Evolutionary conservation across 2,329 filamentous ascomycete species (phyloP).

Genomic region (Aspergillus texensis): DNA sequence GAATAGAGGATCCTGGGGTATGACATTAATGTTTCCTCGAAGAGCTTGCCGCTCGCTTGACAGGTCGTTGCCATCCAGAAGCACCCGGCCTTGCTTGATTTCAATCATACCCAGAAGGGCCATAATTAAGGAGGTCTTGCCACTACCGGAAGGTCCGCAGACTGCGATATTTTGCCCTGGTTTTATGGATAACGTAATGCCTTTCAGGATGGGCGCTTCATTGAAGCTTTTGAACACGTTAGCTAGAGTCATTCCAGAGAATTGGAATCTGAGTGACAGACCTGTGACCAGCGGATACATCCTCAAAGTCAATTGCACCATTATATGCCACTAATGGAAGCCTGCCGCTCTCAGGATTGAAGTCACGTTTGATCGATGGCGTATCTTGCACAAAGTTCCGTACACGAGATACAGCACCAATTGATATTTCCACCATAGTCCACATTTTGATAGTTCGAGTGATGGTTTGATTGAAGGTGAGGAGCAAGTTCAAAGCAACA

Average conservation of each 20-base stretch:
- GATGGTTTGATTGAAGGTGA: slow-evolving; percentile 50
- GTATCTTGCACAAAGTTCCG: slow-evolving; percentile 48
- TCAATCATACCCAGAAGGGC: slow-evolving; percentile 29
- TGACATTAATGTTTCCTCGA: slow-evolving; percentile 23
- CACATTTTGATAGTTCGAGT: slow-evolving; percentile 32
- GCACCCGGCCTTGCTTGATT: slow-evolving; percentile 26
- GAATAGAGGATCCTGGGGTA: slow-evolving; percentile 31
- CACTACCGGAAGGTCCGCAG: slow-evolving; percentile 29
- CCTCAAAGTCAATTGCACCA: slow-evolving; percentile 20
- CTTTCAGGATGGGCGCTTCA: slow-evolving; percentile 23
- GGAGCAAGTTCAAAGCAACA: slow-evolving; percentile 50
- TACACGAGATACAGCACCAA: slow-evolving; percentile 48
- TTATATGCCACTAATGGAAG: not conserved
- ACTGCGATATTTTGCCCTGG: slow-evolving; percentile 35
- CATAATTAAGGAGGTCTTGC: slow-evolving; percentile 26
- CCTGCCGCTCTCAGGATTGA: slow-evolving; percentile 17
- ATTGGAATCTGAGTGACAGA: not conserved
- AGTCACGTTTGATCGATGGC: slow-evolving; percentile 21
- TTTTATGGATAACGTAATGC: slow-evolving; percentile 27
- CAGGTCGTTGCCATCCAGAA: slow-evolving; percentile 29
- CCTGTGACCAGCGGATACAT: slow-evolving; percentile 10
- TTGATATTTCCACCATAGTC: slow-evolving; percentile 26
- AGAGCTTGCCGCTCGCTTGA: slow-evolving; percentile 19
- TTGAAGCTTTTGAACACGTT: not conserved
- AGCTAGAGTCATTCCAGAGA: not conserved